Evolutionary conservation across 441 rosid species (phyloP), one percentile per base, ranked within the genome.

Genomic region (Gossypium schwendimanii): DNA sequence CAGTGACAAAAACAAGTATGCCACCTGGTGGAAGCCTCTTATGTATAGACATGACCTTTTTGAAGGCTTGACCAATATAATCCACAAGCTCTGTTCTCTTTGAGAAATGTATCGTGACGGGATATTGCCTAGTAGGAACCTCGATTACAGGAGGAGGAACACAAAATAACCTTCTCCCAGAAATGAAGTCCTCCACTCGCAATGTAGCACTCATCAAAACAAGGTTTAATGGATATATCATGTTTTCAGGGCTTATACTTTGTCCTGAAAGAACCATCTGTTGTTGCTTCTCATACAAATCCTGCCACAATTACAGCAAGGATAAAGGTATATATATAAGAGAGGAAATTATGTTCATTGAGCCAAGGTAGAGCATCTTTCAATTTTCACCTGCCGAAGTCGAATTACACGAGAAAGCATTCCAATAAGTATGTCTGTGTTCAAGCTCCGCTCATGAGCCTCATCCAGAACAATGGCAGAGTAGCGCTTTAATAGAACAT

Each of bases 381-480:
- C 54, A 63, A 33, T 60, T 52, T 76, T 87, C 76, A 91, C 96
- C 96, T 89, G 87, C 57, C 96, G 94, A 71, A 85, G 83, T 72
- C 54, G 83, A 82, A 91, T 83, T 76, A 86, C 82, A 65, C 94
- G 89, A 58, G 96, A 89, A 68, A 94, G 91, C 97, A 94, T 88
- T 70, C 98, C 97, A n/a, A 91, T 91, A 67, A 94, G 90, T 83
- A 94, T 92, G 82, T 94, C 99, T 11, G 97, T 94, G 84, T 91
- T 94, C 78, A 92, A 82, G 87, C 92, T 91, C 83, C 98, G 88
- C 78, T 94, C 98, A 81, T 94, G 99, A 72, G 98, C 98, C 84
- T 94, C 98, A 77, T 94, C 97, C 74, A 94, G 86, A 76, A 94
- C 84, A 72, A 94, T 83, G 79, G 89, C 91, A 4, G 97, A 94